Conservation (phyloP, 495 filamentous ascomycete species). For the Tuber aestivum region DNA sequence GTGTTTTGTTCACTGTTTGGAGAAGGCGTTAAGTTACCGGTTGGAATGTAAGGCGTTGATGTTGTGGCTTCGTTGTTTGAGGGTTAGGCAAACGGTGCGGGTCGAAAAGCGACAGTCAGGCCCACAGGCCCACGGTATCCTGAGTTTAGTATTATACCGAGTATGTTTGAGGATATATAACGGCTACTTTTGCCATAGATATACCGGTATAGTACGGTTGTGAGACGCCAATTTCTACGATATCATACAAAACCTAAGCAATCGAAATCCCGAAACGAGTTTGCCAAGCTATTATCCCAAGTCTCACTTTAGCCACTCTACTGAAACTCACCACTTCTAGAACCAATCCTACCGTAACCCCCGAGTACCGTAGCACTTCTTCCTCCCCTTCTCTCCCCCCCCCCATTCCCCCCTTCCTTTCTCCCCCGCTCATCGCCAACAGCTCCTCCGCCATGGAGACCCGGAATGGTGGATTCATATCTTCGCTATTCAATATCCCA, state of each 20-base stretch:
- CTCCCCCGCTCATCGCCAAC: background rate
- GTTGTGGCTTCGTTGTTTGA: background rate
- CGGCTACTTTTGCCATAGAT: background rate
- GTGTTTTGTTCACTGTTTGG: background rate
- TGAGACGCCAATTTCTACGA: too few relatives aligned
- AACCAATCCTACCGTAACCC: background rate
- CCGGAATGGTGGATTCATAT: conserved; percentile 3
- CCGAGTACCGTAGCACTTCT: too few relatives aligned
- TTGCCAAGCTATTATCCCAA: background rate
- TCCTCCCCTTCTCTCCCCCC: background rate
- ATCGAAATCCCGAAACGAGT: too few relatives aligned
- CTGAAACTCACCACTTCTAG: background rate
- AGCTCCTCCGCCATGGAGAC: conserved; percentile 6
- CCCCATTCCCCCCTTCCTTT: background rate
- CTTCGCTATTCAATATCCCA: background rate
- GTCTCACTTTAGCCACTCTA: background rate
- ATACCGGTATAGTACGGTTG: too few relatives aligned
- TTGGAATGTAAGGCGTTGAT: background rate
- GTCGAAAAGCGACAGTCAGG: background rate
- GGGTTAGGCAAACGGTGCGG: background rate
- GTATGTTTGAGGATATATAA: background rate
- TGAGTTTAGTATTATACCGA: background rate
- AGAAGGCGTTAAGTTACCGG: too few relatives aligned
- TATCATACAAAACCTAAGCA: too few relatives aligned
- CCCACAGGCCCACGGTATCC: background rate